Percentiles rank a stretch among this genome's conserved stretches.
Conservation (phyloP, 176 grass and related monocot genomes). For the Carex parvula region DNA sequence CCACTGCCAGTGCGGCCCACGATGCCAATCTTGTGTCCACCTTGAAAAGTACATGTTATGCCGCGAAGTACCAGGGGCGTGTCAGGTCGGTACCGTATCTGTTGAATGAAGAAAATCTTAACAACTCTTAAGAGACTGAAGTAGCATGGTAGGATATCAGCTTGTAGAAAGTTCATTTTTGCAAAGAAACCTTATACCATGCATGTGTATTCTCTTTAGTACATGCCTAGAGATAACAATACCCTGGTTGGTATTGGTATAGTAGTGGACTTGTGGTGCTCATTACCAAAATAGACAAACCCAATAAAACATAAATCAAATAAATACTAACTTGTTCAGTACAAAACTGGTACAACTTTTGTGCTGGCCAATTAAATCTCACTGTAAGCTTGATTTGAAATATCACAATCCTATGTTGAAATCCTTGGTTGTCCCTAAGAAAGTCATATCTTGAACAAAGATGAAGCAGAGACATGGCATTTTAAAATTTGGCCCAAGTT, state of each 20-base stretch:
- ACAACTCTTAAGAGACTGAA: not conserved
- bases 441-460: too few species aligned
- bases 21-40: slow-evolving; percentile 79
- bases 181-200: not conserved
- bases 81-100: slow-evolving; percentile 78
- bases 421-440: too few species aligned
- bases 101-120: slow-evolving; percentile 33
- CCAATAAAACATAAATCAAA: not conserved
- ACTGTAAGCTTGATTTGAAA: not conserved
- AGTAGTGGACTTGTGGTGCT: not conserved
- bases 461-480: too few species aligned
- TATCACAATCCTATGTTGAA: not conserved
- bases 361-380: not conserved
- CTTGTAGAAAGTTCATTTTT: not conserved
- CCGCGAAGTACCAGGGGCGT: slow-evolving; percentile 67
- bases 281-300: not conserved
- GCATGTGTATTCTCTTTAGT: not conserved
- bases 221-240: not conserved
- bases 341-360: not conserved
- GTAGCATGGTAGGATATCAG: not conserved
- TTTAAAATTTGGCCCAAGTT: too few species aligned
- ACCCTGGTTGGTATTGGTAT: not conserved
- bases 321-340: not conserved
- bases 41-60: slow-evolving; percentile 80
- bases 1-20: slow-evolving; percentile 92